phyloP scores from a whole-genome alignment of 495 filamentous ascomycete genomes.

The Cercophora newfieldiana region DNA sequence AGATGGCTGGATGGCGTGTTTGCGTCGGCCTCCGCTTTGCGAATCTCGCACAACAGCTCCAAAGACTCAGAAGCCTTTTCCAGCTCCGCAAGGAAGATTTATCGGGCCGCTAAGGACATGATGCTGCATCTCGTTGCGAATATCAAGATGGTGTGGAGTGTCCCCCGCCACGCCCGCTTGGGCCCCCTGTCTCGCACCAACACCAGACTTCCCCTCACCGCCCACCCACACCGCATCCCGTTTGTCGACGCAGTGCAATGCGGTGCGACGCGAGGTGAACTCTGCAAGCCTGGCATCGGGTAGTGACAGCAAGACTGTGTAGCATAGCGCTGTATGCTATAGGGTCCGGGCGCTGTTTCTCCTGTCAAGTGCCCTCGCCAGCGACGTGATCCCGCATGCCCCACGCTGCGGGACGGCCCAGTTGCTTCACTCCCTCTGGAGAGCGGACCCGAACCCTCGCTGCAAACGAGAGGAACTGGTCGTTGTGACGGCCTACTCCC shows the following conservation, averaged over 20 bases:
- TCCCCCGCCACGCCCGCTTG: background rate
- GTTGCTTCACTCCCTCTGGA: background rate
- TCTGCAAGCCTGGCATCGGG: background rate
- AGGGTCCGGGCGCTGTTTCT: background rate
- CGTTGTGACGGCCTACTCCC: background rate
- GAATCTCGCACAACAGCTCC: background rate
- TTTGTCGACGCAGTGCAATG: background rate
- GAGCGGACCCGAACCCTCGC: background rate
- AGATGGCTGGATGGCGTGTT: background rate
- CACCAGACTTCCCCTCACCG: conserved; percentile 4
- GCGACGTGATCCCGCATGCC: background rate
- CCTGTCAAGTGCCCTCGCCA: background rate
- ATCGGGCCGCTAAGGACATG: too few species aligned
- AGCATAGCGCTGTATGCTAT: background rate
- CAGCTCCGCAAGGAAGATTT: too few species aligned
- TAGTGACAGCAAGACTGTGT: background rate
- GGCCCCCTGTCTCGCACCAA: background rate
- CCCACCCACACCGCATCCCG: background rate
- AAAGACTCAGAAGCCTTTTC: too few species aligned
- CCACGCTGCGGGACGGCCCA: background rate
- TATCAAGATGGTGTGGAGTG: background rate
- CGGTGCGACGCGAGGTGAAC: background rate
- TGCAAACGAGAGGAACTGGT: background rate
- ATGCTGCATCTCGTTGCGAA: too few species aligned
- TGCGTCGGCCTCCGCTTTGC: background rate